phyloP scores from a whole-genome alignment of 2,329 filamentous ascomycete species.

The Ilyonectria sp. region DNA sequence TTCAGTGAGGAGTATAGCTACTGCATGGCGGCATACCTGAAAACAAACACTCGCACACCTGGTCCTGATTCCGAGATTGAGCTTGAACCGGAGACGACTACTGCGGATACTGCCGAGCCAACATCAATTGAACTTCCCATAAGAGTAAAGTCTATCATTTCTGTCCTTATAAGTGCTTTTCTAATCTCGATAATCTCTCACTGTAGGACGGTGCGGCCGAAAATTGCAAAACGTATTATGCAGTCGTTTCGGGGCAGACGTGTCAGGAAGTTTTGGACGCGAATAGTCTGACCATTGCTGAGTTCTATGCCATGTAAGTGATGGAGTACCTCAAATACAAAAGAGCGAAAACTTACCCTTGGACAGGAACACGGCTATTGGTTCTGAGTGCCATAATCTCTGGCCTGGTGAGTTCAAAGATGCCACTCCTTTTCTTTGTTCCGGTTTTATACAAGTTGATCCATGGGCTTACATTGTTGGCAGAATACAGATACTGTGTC shows the following conservation, averaged over 20 bases:
- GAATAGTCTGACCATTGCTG: background rate
- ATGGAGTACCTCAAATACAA: background rate
- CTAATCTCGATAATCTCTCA: background rate
- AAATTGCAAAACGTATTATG: background rate
- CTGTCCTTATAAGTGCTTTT: background rate
- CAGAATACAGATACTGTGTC: background rate
- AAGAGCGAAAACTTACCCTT: background rate
- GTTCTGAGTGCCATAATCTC: background rate
- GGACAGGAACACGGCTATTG: background rate
- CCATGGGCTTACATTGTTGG: background rate
- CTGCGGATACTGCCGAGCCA: background rate
- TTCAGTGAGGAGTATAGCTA: constrained; percentile 10
- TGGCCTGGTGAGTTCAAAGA: background rate
- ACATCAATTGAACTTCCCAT: background rate
- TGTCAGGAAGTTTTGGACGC: background rate
- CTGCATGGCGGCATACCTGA: constrained; percentile 9
- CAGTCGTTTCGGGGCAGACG: background rate
- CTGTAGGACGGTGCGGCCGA: background rate
- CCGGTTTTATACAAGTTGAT: too few species aligned
- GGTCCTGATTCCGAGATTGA: background rate
- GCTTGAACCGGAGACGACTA: background rate
- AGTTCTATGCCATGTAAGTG: background rate
- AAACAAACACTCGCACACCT: background rate
- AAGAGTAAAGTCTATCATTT: background rate
- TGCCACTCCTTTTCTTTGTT: background rate